Conservation (phyloP, 257 asterid species). For the Solanum paucissectum region DNA sequence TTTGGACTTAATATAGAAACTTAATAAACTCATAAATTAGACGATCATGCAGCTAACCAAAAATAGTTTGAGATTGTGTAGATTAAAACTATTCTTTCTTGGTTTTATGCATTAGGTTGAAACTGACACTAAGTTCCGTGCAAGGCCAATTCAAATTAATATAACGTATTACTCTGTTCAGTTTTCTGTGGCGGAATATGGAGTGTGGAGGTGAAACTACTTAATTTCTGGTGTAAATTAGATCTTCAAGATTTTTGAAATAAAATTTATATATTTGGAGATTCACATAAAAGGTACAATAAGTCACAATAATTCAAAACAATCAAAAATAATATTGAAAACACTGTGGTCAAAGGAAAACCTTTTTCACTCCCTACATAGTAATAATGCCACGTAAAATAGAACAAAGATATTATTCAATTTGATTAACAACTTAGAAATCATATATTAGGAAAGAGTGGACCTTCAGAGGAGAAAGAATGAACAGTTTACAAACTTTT, state of each 20-base stretch:
- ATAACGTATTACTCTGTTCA: not conserved
- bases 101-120: not conserved
- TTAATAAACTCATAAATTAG: not conserved
- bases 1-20: not conserved
- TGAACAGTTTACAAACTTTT: not conserved
- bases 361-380: not conserved
- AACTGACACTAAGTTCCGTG: not conserved
- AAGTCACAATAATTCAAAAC: not conserved
- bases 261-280: not conserved
- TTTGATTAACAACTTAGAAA: not conserved
- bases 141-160: not conserved
- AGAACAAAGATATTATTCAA: not conserved
- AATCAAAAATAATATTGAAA: not conserved
- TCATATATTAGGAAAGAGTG: not conserved
- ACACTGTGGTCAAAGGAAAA: not conserved
- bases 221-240: not conserved
- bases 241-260: not conserved
- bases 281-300: not conserved
- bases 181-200: not conserved
- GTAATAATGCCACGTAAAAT: not conserved
- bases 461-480: not conserved
- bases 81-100: not conserved
- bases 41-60: not conserved
- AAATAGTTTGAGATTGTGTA: not conserved
- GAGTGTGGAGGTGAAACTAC: not conserved